Evolutionary conservation across 2,329 filamentous ascomycete genomes (phyloP), one percentile per base, ranked within the genome.

Genomic region (Aspergillus transmontanensis): DNA sequence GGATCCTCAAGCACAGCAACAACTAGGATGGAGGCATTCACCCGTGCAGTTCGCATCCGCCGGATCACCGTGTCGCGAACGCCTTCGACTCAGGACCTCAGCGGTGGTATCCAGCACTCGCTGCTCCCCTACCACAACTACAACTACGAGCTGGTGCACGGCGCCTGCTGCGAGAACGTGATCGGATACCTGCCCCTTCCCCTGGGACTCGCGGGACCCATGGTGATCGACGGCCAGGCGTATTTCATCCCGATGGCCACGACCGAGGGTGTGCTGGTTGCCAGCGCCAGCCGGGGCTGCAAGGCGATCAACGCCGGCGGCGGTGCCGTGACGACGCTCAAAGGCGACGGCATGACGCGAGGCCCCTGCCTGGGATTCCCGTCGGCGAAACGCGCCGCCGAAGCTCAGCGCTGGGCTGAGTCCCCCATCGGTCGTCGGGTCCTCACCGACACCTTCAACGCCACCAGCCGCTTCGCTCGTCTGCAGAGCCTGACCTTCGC

Each of bases 21-120:
- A 83, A 75, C 59, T 78, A 80, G 34, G 75, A 80, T 45, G 11
- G 79, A 82, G 61, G 81, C 81, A 12, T 82, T 83, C 72, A 96
- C 93, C 10, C 88, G 95, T 61, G 95, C 95, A 59, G 94, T 99
- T 76, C 97, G 96, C 81, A 89, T 99, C 16, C 46, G 46, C 26
- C 12, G 46, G 16, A 16, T 16, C 26, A 26, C 19, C 28, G 26
- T 51, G 6, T 51, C 46, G 4, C 46, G 46, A 19, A 30, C 46
- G 14, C 46, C 46, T 10, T 45, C 41, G 6, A 45, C 41, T n/a
- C n/a, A 4, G 19, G 41, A 45, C n/a, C 19, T 45, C 16, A n/a
- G 19, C 19, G n/a, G 41, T n/a, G 10, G 41, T 21, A n/a, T 45
- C 41, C 6, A 45, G n/a, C 4, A 45, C 16, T n/a, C 41, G n/a